Percentiles rank a stretch among this genome's conserved stretches.
phyloP scores from a whole-genome alignment of 1,139 yeast species.

The Hemisphaericaspora xylofermentans region DNA sequence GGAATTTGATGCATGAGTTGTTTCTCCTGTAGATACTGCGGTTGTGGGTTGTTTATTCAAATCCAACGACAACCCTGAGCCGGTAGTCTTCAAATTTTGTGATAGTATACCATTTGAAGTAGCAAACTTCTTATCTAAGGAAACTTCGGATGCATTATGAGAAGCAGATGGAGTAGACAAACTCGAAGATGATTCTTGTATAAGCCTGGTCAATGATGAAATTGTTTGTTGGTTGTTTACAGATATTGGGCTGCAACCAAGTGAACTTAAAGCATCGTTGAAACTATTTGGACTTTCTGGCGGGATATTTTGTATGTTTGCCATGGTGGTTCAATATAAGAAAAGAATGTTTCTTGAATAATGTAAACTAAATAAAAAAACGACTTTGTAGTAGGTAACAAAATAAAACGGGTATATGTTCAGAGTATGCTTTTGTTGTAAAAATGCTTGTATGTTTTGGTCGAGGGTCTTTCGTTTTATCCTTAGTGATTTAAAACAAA shows the following conservation, averaged over 20 bases:
- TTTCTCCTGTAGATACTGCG: slow-evolving; percentile 1
- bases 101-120: slow-evolving; percentile 2
- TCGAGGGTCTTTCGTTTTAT: too few relatives aligned
- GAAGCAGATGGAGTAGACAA: slow-evolving; percentile 27
- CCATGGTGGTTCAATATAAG: background rate
- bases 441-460: too few relatives aligned
- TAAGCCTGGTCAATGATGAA: slow-evolving; percentile 43
- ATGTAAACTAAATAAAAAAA: background rate
- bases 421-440: too few relatives aligned
- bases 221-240: slow-evolving; percentile 20
- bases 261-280: background rate
- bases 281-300: background rate
- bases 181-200: slow-evolving; percentile 38
- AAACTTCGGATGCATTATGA: slow-evolving; percentile 21
- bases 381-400: too few relatives aligned
- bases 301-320: background rate
- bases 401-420: too few relatives aligned
- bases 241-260: slow-evolving; percentile 7
- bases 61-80: slow-evolving; percentile 15
- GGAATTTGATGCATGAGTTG: background rate
- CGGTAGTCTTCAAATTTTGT: slow-evolving; percentile 1
- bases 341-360: background rate
- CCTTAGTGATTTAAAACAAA: too few relatives aligned
- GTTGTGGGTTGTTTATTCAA: slow-evolving; percentile 4
- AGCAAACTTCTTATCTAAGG: slow-evolving; percentile 4